Evolutionary conservation across 768 basidiomycete species (phyloP).

Genomic region (Termitomyces sp.): DNA sequence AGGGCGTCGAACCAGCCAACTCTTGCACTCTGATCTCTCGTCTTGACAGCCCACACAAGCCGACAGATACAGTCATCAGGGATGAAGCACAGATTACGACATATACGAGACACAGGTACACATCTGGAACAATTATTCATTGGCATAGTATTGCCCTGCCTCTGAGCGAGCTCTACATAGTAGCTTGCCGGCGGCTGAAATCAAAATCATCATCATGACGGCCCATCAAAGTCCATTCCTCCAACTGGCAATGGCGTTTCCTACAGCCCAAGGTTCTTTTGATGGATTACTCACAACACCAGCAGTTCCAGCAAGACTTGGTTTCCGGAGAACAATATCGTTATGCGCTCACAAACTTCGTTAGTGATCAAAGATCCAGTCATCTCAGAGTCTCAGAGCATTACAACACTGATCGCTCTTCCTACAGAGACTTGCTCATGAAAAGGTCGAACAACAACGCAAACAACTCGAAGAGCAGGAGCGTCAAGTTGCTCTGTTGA

Average conservation of each 20-base stretch:
- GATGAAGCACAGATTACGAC: no score
- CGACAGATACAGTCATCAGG: no score
- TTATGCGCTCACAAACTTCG: conserved; percentile 82
- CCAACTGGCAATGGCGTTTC: neutral
- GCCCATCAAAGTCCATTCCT: neutral
- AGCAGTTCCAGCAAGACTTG: conserved; percentile 28
- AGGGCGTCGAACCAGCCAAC: neutral
- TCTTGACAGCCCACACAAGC: neutral
- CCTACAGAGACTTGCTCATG: conserved; percentile 73
- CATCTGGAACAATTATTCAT: no score
- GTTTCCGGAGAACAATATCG: conserved; percentile 67
- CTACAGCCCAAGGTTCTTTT: neutral
- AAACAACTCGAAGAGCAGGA: conserved; percentile 79
- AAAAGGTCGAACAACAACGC: conserved; percentile 82
- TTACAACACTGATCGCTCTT: neutral
- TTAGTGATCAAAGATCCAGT: conserved; percentile 26
- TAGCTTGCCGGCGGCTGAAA: no score
- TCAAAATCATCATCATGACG: neutral
- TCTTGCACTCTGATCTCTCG: neutral
- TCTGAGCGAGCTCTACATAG: no score
- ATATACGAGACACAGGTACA: no score
- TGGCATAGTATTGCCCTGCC: no score
- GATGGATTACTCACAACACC: conserved; percentile 23
- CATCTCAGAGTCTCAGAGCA: neutral
- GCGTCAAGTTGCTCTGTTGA: conserved; percentile 67